Evolutionary conservation across 2,329 filamentous ascomycete genomes (phyloP).

Genomic region (Lasiodiplodia sp.): DNA sequence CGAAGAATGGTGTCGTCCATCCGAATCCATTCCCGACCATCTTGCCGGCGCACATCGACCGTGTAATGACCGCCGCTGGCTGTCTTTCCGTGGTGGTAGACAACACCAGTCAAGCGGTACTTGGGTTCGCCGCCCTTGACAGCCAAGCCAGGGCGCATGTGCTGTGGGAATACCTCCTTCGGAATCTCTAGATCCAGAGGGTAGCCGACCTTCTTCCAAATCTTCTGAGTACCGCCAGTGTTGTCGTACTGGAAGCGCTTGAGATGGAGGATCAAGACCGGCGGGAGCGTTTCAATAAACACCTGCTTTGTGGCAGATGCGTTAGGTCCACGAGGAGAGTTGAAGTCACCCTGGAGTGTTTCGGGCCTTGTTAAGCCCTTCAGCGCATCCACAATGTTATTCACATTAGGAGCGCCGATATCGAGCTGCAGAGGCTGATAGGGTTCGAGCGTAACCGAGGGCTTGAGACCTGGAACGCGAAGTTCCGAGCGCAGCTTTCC

Average conservation of each 20-base stretch:
- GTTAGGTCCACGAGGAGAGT: slow-evolving; percentile 77
- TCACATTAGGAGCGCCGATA: slow-evolving; percentile 84
- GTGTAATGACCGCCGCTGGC: slow-evolving; percentile 97
- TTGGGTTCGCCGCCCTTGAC: slow-evolving; percentile 75
- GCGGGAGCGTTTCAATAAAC: slow-evolving; percentile 89
- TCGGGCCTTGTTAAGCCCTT: slow-evolving; percentile 85
- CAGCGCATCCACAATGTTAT: slow-evolving; percentile 90
- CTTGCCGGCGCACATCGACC: slow-evolving; percentile 93
- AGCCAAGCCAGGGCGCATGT: slow-evolving; percentile 71
- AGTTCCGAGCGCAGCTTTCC: slow-evolving; percentile 90
- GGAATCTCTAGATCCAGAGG: slow-evolving; percentile 94
- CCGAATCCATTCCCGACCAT: slow-evolving; percentile 94
- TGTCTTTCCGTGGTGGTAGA: slow-evolving; percentile 98
- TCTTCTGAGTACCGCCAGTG: slow-evolving; percentile 88
- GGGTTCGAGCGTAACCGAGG: slow-evolving; percentile 89
- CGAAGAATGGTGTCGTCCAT: slow-evolving; percentile 93
- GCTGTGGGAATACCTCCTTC: slow-evolving; percentile 82
- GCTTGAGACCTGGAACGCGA: slow-evolving; percentile 82
- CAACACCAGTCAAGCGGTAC: slow-evolving; percentile 86
- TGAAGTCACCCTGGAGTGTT: slow-evolving; percentile 83
- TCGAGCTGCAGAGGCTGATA: slow-evolving; percentile 95
- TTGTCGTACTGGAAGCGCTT: slow-evolving; percentile 98
- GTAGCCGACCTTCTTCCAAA: slow-evolving; percentile 98
- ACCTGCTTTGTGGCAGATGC: slow-evolving; percentile 89
- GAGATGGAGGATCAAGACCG: slow-evolving; percentile 90